A percentile compares a stretch with the other conserved stretches of the same genome.
These are phyloP conservation scores for Marchantia paleacea DNA, from an alignment of 225 moss, liverwort and hornwort species.

Conservation along the genomic window DNA sequence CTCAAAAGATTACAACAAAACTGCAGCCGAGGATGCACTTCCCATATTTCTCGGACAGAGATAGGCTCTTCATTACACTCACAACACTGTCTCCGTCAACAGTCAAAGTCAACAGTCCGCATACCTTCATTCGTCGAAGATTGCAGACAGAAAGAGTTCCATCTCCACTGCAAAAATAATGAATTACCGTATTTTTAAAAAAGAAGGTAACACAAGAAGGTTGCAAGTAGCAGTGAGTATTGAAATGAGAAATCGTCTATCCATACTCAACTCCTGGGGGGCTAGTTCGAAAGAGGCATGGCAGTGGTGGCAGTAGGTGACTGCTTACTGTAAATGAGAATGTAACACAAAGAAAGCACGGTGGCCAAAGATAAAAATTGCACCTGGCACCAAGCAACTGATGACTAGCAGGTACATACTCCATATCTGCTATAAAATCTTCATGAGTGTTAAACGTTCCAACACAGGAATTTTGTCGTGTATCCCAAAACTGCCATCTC, in stretches of 20 bases:
- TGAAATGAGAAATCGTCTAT: background rate
- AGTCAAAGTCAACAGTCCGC: background rate
- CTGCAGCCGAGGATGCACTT: too few relatives aligned
- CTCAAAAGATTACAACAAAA: too few relatives aligned
- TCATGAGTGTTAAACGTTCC: slow-evolving; percentile 66
- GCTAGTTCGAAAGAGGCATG: background rate
- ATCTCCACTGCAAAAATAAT: slow-evolving; percentile 54
- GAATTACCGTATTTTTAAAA: background rate
- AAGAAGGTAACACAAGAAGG: too few relatives aligned
- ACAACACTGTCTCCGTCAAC: background rate
- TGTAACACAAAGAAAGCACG: background rate
- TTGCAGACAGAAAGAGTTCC: slow-evolving; percentile 91
- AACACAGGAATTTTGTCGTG: slow-evolving; percentile 73
- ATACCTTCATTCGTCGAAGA: slow-evolving; percentile 59
- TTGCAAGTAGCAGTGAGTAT: background rate
- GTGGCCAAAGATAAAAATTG: slow-evolving; percentile 1
- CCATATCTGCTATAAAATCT: slow-evolving; percentile 94
- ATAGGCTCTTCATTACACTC: background rate
- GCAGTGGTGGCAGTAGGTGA: background rate
- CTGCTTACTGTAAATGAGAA: background rate
- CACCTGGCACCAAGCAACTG: slow-evolving; percentile 70
- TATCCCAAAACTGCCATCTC: slow-evolving; percentile 71
- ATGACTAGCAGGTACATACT: slow-evolving; percentile 67
- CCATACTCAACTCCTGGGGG: background rate
- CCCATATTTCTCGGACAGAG: too few relatives aligned